phyloP scores from a whole-genome alignment of 495 filamentous ascomycete species.

The Talaromyces nanjingensis region DNA sequence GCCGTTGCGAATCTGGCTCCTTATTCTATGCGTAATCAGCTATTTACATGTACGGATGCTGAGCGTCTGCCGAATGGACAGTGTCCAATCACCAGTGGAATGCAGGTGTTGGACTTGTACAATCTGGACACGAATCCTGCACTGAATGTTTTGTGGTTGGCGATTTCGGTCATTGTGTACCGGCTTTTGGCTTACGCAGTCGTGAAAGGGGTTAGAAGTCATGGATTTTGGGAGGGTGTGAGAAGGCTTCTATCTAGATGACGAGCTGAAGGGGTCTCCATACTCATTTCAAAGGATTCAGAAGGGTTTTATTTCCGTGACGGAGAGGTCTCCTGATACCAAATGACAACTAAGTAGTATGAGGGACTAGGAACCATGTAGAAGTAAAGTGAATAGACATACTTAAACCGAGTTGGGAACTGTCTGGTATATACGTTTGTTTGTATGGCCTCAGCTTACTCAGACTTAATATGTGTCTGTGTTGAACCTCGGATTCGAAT shows the following conservation, averaged over 20 bases:
- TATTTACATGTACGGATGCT: constrained; percentile 50
- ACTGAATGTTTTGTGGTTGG: constrained; percentile 54
- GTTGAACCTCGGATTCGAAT: too few relatives aligned
- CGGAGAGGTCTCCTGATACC: background rate
- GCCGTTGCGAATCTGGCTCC: constrained; percentile 53
- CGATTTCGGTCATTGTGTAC: constrained; percentile 54
- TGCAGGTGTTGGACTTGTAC: constrained; percentile 58
- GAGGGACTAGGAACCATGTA: too few relatives aligned
- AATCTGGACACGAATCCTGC: constrained; percentile 48
- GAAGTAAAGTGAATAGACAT: too few relatives aligned
- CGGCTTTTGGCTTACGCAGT: constrained; percentile 56
- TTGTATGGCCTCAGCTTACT: too few relatives aligned
- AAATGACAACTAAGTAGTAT: background rate
- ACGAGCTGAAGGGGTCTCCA: background rate
- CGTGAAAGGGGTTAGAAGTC: constrained; percentile 39
- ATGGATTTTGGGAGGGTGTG: constrained; percentile 16
- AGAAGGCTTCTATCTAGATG: background rate
- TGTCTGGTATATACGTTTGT: too few relatives aligned
- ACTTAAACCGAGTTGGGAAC: too few relatives aligned
- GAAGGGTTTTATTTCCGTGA: background rate
- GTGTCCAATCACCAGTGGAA: constrained; percentile 55
- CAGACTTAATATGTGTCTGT: too few relatives aligned
- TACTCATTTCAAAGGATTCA: background rate
- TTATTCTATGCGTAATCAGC: constrained; percentile 47
- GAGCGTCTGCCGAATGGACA: constrained; percentile 48